Conservation (phyloP, 495 filamentous ascomycete genomes). For the Podospora tetraspora region DNA sequence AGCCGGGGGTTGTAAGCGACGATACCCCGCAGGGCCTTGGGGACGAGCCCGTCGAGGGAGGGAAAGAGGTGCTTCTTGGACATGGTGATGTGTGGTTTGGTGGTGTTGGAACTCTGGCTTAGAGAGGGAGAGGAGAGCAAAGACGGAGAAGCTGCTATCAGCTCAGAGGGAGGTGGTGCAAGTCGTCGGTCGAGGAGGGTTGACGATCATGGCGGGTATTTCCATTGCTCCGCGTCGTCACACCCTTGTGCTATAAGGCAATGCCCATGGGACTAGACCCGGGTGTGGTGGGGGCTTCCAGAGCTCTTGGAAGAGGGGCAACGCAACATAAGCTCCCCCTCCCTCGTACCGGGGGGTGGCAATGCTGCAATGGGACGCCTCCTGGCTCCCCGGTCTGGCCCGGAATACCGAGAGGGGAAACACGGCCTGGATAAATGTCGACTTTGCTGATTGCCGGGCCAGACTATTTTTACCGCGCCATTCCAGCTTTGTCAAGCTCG, state of each 20-base stretch:
- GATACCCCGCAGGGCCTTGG: slow-evolving; percentile 50
- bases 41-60: slow-evolving; percentile 48
- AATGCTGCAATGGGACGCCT: slow-evolving; percentile 9
- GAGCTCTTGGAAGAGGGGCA: slow-evolving; percentile 23
- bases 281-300: slow-evolving; percentile 19
- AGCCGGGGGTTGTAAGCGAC: slow-evolving; percentile 53
- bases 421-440: slow-evolving; percentile 32
- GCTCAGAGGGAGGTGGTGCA: not conserved
- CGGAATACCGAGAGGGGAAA: slow-evolving; percentile 29
- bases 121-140: not conserved
- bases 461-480: slow-evolving; percentile 18
- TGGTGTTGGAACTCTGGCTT: not conserved
- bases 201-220: slow-evolving; percentile 7
- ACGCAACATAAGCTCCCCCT: slow-evolving; percentile 18
- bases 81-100: slow-evolving; percentile 25
- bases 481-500: slow-evolving; percentile 14
- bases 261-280: slow-evolving; percentile 19
- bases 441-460: slow-evolving; percentile 10
- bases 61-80: slow-evolving; percentile 45
- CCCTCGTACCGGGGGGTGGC: slow-evolving; percentile 13
- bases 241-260: slow-evolving; percentile 14
- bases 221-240: slow-evolving; percentile 3
- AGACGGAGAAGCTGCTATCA: not conserved
- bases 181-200: not conserved
- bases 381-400: slow-evolving; percentile 5